Percentiles rank a stretch among this genome's conserved stretches.
phyloP scores from a whole-genome alignment of 2,329 filamentous ascomycete genomes.

The Zasmidium angulare region DNA sequence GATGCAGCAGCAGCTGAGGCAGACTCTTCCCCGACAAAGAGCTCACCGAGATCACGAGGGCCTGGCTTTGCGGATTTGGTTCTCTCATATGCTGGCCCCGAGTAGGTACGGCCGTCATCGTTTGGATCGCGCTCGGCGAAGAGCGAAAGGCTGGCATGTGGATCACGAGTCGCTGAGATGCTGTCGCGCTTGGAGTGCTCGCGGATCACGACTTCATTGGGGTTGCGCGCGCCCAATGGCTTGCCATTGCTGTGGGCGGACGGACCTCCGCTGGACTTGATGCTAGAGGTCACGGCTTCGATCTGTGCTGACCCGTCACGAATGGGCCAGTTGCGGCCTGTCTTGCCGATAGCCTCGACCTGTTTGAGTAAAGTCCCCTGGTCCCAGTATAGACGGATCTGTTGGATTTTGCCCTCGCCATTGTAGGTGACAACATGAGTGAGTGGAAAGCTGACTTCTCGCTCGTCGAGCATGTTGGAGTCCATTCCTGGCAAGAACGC shows the following conservation, averaged over 20 bases:
- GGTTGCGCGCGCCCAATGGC: conserved; percentile 14
- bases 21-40: conserved; percentile 57
- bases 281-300: conserved; percentile 52
- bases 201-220: conserved; percentile 27
- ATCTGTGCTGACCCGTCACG: conserved; percentile 81
- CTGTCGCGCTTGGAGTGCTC: conserved; percentile 33
- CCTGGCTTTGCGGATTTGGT: conserved; percentile 70
- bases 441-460: conserved; percentile 74
- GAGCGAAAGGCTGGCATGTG: conserved; percentile 68
- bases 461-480: conserved; percentile 89
- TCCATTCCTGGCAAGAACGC: conserved; percentile 85
- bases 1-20: conserved; percentile 28
- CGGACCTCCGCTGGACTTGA: conserved; percentile 31
- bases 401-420: conserved; percentile 71
- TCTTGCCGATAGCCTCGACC: conserved; percentile 87
- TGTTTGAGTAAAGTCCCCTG: conserved; percentile 90
- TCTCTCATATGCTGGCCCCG: conserved; percentile 56
- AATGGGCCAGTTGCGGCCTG: conserved; percentile 93
- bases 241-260: conserved; percentile 24
- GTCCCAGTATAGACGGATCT: conserved; percentile 92
- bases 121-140: conserved; percentile 69
- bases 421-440: conserved; percentile 92
- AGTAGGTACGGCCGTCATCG: conserved; percentile 51
- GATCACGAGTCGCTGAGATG: conserved; percentile 42
- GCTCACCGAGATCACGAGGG: conserved; percentile 67